phyloP scores from a whole-genome alignment of 805 yeast genomes.

The Saccharomyces kudriavzevii region DNA sequence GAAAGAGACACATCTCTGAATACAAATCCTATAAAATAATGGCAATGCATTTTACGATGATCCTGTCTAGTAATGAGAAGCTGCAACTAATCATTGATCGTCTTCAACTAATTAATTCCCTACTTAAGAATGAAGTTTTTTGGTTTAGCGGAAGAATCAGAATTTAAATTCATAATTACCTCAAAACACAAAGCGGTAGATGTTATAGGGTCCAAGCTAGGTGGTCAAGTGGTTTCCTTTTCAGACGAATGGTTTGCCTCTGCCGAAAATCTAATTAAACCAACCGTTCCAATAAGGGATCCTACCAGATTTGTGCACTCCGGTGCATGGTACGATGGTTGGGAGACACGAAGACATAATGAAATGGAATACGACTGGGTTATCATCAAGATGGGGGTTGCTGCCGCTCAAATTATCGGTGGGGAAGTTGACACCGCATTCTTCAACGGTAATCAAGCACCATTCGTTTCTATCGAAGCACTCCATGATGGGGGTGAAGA shows the following conservation, averaged over 20 bases:
- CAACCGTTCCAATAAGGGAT: slow-evolving; percentile 73
- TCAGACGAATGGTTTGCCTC: slow-evolving; percentile 96
- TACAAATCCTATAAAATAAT: background rate
- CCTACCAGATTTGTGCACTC: slow-evolving; percentile 69
- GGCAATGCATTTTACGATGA: background rate
- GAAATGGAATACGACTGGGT: slow-evolving; percentile 82
- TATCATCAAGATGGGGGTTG: slow-evolving; percentile 71
- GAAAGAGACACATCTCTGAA: background rate
- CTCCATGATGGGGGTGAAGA: slow-evolving; percentile 30
- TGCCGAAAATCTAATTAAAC: slow-evolving; percentile 78
- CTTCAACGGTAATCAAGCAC: slow-evolving; percentile 94
- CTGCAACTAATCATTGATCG: background rate
- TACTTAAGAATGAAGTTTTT: background rate
- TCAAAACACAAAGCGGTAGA: slow-evolving; percentile 35
- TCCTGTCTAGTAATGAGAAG: background rate
- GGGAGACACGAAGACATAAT: slow-evolving; percentile 97
- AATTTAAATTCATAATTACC: slow-evolving; percentile 10
- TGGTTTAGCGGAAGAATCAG: slow-evolving; percentile 3
- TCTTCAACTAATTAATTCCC: background rate
- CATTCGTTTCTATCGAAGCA: slow-evolving; percentile 79
- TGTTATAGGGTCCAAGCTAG: slow-evolving; percentile 76
- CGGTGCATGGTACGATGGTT: slow-evolving; percentile 98
- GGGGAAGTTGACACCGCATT: slow-evolving; percentile 89
- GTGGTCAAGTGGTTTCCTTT: slow-evolving; percentile 60
- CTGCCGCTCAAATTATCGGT: slow-evolving; percentile 65